Conservation (phyloP, 1,284 basidiomycete genomes). For the Puccinia triticina region DNA sequence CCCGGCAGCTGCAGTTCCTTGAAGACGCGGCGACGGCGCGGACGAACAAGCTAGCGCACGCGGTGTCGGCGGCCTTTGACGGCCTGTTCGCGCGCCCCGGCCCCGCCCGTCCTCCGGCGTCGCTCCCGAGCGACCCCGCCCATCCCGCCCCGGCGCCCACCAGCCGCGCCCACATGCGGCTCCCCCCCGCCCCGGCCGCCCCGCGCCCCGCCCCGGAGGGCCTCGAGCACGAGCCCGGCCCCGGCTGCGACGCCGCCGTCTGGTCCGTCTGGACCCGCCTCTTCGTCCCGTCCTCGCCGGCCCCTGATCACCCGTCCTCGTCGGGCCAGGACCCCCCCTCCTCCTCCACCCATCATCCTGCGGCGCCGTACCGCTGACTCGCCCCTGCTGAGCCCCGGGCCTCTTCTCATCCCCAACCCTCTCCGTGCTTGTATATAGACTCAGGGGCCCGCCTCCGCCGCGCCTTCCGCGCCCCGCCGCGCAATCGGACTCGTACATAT, state of each 20-base stretch:
- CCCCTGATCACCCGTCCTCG: too few species aligned
- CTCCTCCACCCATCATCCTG: too few species aligned
- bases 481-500: too few species aligned
- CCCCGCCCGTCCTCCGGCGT: background rate
- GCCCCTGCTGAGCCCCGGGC: background rate
- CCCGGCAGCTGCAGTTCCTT: constrained; percentile 17
- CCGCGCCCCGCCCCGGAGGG: too few species aligned
- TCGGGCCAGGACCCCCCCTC: too few species aligned
- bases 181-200: background rate
- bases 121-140: background rate
- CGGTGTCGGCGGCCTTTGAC: constrained; percentile 7
- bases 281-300: background rate
- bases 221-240: background rate
- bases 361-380: too few species aligned
- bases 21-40: constrained; percentile 2
- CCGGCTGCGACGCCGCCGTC: background rate
- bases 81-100: background rate
- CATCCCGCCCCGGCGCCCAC: background rate
- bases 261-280: constrained; percentile 2
- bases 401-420: too few species aligned
- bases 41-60: background rate
- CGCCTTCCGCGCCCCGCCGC: too few species aligned
- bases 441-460: too few species aligned
- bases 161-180: too few species aligned
- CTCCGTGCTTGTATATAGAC: too few species aligned